Base-by-base conservation (phyloP, 1,139 yeast species). In the Yamadazyma mexicana region DNA sequence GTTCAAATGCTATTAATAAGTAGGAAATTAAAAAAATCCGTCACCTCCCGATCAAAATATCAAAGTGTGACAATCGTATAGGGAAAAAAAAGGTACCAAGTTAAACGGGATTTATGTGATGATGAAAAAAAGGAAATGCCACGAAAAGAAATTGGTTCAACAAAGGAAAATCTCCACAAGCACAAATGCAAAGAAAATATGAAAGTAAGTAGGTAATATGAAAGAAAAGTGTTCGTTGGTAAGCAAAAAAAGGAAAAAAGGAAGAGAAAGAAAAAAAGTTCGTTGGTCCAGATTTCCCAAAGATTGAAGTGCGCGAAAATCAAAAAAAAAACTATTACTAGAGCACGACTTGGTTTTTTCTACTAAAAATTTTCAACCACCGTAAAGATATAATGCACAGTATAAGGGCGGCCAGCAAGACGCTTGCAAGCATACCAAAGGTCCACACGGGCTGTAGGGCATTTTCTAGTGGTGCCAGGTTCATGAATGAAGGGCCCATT, bases 161-260 rank as follows among this genome's bases (percentile, higher is more conserved):
- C n/a, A n/a, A n/a, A n/a, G n/a, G n/a, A n/a, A n/a, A n/a, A n/a
- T n/a, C n/a, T n/a, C 27, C 17, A 28, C 20, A 11, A 28, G 14
- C 20, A 28, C 31, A 16, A n/a, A 28, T 28, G 31, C 31, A 28
- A 24, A 26, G 29, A 12, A 26, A 26, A 26, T 6, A 12, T 12
- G 16, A 28, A 28, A 28, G 20, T 18, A 28, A 28, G 5, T 11
- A 6, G 12, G 18, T n/a, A n/a, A 16, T 28, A 4, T 9, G 31
- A 20, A 20, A 20, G 22, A 8, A 20, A 4, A 7, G 14, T 16
- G 31, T 28, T n/a, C 14, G 31, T 28, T 15, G 20, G 31, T 28
- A 28, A 28, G 18, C 31, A 28, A 16, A 15, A 28, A 28, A 28
- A 16, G 31, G 8, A 20, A 20, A n/a, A n/a, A n/a, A n/a, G n/a